phyloP scores from a whole-genome alignment of 2,329 filamentous ascomycete species.

The Talaromyces funiculosus region DNA sequence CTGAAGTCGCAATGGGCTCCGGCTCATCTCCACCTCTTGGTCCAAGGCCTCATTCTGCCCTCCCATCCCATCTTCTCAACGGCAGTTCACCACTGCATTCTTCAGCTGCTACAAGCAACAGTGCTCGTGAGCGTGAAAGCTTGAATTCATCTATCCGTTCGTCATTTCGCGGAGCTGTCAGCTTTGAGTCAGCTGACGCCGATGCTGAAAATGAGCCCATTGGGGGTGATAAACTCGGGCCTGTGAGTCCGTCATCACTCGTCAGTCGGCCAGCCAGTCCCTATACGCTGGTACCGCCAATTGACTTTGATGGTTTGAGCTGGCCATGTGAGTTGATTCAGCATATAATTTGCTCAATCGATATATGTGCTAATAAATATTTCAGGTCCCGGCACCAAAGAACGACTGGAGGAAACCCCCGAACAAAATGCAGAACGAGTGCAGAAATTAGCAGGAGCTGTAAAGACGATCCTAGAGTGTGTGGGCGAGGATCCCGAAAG shows the following conservation, averaged over 20 bases:
- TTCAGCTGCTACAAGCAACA: constrained; percentile 21
- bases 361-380: background rate
- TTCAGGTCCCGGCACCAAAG: constrained; percentile 43
- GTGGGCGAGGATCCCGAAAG: constrained; percentile 61
- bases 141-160: constrained; percentile 55
- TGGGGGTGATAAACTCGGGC: constrained; percentile 41
- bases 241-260: constrained; percentile 48
- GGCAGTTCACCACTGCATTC: constrained; percentile 49
- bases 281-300: constrained; percentile 45
- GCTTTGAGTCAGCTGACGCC: constrained; percentile 24
- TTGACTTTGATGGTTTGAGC: constrained; percentile 49
- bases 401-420: constrained; percentile 52
- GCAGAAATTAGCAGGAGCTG: constrained; percentile 57
- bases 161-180: constrained; percentile 43
- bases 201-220: constrained; percentile 13
- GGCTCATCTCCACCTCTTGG: constrained; percentile 36
- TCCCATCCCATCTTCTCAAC: constrained; percentile 54
- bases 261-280: constrained; percentile 47
- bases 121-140: constrained; percentile 50
- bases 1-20: constrained; percentile 11
- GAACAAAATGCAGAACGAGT: constrained; percentile 54
- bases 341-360: background rate
- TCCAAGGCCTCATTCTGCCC: constrained; percentile 47
- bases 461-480: constrained; percentile 60
- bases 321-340: constrained; percentile 45